Evolutionary conservation across 83 land plant genomes (phyloP), one percentile per base, ranked within the genome.

Genomic region (Larix sibirica): DNA sequence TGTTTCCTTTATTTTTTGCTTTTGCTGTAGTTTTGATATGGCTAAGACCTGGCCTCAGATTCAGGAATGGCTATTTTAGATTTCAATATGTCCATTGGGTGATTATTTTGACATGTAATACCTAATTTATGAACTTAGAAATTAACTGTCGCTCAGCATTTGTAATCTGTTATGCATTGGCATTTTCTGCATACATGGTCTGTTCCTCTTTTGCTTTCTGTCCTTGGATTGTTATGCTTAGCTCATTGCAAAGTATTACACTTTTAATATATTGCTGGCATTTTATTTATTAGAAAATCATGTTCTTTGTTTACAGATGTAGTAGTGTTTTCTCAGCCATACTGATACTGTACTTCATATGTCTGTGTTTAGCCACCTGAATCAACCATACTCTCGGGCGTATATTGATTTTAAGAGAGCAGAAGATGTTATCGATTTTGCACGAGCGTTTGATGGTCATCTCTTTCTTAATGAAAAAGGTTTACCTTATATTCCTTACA

Each of bases 381-480:
- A 80, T 60, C 79, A 54, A 85, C 85, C 61, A 10, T 79, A 85
- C 77, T 83, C 92, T 33, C 88, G 92, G 58, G 92, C 90, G 13
- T 90, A 90, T 66, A 83, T 90, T 77, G 83, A 86, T 50, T 90
- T 90, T 69, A 88, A 79, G 68, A 88, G 85, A 28, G 81, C 88
- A 16, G 92, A 90, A 71, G 88, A 90, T 81, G 92, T 90, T 65
- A 38, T 88, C 58, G 84, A 88, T 61, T 90, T 90, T 83, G 77
- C 83, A 81, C 86, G 86, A 61, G 88, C 67, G 33, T 90, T 90
- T 76, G 58, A 85, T 85, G 92, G 92, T 28, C 92, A 90, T 81
- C 82, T 85, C 31, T 90, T 90, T 83, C 91, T 90, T 38, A 90
- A 86, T 66, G 92, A 90, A 78, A 88, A 83, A 90, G 92, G 92